A percentile compares a stretch with the other conserved stretches of the same genome.
Conservation (phyloP, 1,284 basidiomycete species). For the Trichosporon inkin region DNA sequence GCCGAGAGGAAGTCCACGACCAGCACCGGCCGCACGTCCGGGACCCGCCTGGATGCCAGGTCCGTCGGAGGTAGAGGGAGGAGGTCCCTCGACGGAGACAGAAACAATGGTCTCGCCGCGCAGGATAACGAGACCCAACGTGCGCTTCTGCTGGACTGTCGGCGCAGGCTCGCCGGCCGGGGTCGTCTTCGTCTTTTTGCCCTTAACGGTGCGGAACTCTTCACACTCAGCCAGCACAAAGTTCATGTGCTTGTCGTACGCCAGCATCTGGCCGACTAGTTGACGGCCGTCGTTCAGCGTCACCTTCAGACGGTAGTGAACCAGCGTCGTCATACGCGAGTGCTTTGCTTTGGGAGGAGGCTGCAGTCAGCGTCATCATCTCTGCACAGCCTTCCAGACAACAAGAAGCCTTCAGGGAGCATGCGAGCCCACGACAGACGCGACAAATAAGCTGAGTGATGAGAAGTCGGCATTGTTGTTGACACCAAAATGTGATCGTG, state of each 20-base stretch:
- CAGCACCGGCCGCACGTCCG: constrained; percentile 90
- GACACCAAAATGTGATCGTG: no score
- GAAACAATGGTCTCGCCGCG: constrained; percentile 96
- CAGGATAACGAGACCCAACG: constrained; percentile 90
- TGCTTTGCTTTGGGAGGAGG: constrained; percentile 80
- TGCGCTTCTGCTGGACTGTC: constrained; percentile 92
- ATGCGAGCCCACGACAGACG: no score
- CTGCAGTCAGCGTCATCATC: constrained; percentile 13
- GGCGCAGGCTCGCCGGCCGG: constrained; percentile 58
- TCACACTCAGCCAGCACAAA: constrained; percentile 96
- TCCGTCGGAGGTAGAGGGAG: constrained; percentile 85
- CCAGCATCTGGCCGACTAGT: constrained; percentile 96
- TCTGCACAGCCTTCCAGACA: no score
- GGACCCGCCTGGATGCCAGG: constrained; percentile 63
- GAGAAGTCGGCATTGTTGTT: no score
- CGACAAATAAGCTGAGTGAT: no score
- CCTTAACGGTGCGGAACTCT: constrained; percentile 79
- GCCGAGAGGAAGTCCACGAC: constrained; percentile 95
- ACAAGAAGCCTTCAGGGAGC: no score
- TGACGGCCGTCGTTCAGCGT: constrained; percentile 96
- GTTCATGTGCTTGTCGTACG: constrained; percentile 99
- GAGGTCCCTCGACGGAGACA: constrained; percentile 91
- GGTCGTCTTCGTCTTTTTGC: constrained; percentile 49
- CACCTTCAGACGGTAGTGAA: constrained; percentile 96
- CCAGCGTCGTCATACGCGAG: constrained; percentile 94